Evolutionary conservation across 2,329 filamentous ascomycete species (phyloP).

Genomic region (Epichloe brachyelytri): DNA sequence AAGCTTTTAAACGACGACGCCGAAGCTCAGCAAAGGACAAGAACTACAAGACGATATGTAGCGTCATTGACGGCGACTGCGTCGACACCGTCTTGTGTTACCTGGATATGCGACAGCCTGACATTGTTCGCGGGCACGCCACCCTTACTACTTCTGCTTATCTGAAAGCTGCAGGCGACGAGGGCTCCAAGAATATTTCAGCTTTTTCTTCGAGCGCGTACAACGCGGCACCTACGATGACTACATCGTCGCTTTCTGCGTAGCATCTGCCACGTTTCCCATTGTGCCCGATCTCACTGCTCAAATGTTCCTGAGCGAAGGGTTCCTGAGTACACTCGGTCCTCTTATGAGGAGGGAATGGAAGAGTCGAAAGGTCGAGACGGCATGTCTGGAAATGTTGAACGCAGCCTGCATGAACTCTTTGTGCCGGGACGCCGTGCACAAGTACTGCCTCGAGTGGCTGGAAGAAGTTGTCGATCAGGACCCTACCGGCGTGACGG

Average conservation of each 20-base stretch:
- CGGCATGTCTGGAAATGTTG: conserved; percentile 75
- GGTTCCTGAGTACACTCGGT: conserved; percentile 67
- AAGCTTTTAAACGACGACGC: conserved; percentile 45
- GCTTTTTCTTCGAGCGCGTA: conserved; percentile 59
- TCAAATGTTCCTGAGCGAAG: conserved; percentile 74
- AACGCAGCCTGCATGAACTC: conserved; percentile 84
- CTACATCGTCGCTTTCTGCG: conserved; percentile 83
- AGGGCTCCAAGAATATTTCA: conserved; percentile 56
- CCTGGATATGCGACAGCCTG: conserved; percentile 69
- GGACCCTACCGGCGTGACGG: conserved; percentile 44
- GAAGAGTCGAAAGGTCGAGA: conserved; percentile 77
- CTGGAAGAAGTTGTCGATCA: conserved; percentile 72
- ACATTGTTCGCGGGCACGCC: conserved; percentile 65
- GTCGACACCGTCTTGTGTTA: conserved; percentile 78
- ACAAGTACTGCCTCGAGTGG: conserved; percentile 77
- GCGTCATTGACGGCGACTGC: conserved; percentile 58
- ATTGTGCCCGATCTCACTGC: conserved; percentile 65
- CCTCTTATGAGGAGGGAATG: conserved; percentile 66
- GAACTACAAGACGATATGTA: conserved; percentile 35
- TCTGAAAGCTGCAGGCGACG: conserved; percentile 61
- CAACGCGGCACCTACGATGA: conserved; percentile 71
- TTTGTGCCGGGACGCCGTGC: conserved; percentile 68
- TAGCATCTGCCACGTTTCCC: conserved; percentile 79
- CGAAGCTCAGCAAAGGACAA: conserved; percentile 29
- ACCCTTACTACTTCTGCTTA: conserved; percentile 73